Base-by-base conservation (phyloP, 164 flowering plant species). In the Chloranthus sessilifolius region DNA sequence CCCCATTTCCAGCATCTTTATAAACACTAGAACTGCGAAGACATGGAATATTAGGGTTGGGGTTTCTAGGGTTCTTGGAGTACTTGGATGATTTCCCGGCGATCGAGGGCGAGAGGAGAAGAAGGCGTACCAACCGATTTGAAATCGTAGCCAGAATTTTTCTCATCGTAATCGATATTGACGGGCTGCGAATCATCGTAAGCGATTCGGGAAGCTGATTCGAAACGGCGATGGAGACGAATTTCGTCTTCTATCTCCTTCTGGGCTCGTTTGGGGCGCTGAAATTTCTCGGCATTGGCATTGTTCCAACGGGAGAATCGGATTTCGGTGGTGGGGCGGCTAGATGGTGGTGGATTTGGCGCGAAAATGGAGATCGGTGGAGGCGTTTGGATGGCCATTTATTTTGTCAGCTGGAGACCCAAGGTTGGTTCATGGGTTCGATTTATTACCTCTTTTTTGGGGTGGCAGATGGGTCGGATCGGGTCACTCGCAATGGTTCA, bases 231-330 rank as follows among this genome's bases (percentile, higher is more conserved):
- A 14, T 60, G 39, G 26, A 71, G 71, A 60, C 85, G 94, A 58
- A 84, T 64, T 9, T 87, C 81, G 62, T 74, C 88, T 63, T 90
- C 95, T 52, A 84, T 75, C 56, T 85, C 77, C 22, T 90, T 41
- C 55, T 70, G 85, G 20, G 64, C 52, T 52, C 84, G 79, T 14
- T 66, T 56, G 1, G 58, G 77, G 33, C 55, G 60, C 56, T 56
- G 37, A 79, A 76, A 78, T 47, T 64, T 55, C 58, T 75, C 73
- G 45, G 87, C 91, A 74, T 81, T 80, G 64, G 95, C 84, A 81
- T 88, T 85, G 80, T 81, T 76, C 98, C 98, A 91, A 16, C 95
- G 81, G 4, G 98, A 73, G 69, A 85, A 83, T 5, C 80, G 82
- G 51, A 85, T 25, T 58, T 76, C 85, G 25, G 81, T 64, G 48